phyloP scores from a whole-genome alignment of 257 asterid genomes.

The Solanum sejunctum region DNA sequence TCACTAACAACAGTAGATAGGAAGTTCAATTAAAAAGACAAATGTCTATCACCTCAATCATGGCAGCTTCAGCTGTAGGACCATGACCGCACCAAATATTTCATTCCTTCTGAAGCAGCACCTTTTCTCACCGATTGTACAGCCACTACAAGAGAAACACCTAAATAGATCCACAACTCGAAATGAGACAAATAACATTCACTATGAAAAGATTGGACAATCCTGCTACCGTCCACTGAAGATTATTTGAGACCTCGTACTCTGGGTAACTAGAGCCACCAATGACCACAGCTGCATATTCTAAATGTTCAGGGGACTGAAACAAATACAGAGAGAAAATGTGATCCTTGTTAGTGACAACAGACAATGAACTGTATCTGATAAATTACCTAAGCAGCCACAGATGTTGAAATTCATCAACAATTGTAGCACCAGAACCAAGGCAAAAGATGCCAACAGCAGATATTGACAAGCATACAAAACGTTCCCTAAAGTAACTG shows the following conservation, averaged over 20 bases:
- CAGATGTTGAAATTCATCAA: constrained; percentile 78
- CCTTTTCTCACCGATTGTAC: constrained; percentile 83
- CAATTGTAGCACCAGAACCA: constrained; percentile 95
- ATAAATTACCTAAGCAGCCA: constrained; percentile 57
- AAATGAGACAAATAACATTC: not conserved
- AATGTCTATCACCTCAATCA: constrained; percentile 72
- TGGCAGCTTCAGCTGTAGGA: constrained; percentile 95
- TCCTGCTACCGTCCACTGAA: not conserved
- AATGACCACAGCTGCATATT: constrained; percentile 84
- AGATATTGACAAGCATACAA: constrained; percentile 91
- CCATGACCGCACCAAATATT: constrained; percentile 93
- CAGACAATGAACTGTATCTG: constrained; percentile 2
- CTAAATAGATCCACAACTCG: constrained; percentile 22
- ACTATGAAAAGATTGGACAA: not conserved
- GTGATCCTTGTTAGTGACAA: not conserved
- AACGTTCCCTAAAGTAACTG: constrained; percentile 84
- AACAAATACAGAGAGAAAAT: constrained; percentile 2
- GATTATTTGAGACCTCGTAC: constrained; percentile 14
- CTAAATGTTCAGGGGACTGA: constrained; percentile 82
- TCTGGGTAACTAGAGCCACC: constrained; percentile 94
- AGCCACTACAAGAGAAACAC: constrained; percentile 90
- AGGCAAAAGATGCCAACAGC: constrained; percentile 97
- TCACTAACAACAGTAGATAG: not conserved
- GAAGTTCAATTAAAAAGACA: constrained; percentile 3
- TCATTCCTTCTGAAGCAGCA: constrained; percentile 98